Percentiles rank a stretch among this genome's conserved stretches.
phyloP scores from a whole-genome alignment of 1,284 basidiomycete genomes.

The Ganoderma lucidum region DNA sequence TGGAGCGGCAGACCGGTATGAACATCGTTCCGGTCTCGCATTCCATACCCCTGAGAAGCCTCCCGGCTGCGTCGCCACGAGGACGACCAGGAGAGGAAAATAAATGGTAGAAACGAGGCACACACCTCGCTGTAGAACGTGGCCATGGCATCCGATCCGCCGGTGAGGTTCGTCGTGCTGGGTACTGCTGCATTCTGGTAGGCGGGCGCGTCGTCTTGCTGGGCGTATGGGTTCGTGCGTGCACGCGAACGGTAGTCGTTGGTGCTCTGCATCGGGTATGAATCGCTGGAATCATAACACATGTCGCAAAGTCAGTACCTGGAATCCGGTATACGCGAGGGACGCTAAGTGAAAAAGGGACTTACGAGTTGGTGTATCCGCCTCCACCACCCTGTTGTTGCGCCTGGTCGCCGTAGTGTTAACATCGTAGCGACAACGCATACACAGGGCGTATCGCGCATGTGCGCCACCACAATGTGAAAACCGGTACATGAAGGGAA shows the following conservation, averaged over 20 bases:
- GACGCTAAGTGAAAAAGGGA: conserved; percentile 25
- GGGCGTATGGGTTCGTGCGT: conserved; percentile 64
- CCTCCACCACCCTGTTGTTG: conserved; percentile 61
- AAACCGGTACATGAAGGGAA: conserved; percentile 16
- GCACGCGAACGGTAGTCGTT: conserved; percentile 52
- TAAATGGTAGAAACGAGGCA: conserved; percentile 1
- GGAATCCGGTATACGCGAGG: not conserved
- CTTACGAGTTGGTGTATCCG: conserved; percentile 58
- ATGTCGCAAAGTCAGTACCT: conserved; percentile 11
- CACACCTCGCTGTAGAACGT: conserved; percentile 79
- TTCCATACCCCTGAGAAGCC: not conserved
- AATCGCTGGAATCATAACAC: conserved; percentile 51
- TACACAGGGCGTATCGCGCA: conserved; percentile 8
- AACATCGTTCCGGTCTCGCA: not conserved
- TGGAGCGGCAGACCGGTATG: not conserved
- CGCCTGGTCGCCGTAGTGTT: conserved; percentile 51
- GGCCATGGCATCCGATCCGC: conserved; percentile 74
- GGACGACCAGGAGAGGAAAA: conserved; percentile 2
- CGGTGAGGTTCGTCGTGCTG: conserved; percentile 58
- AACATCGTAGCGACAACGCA: conserved; percentile 1
- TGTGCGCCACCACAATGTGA: conserved; percentile 2
- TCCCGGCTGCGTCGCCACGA: not conserved
- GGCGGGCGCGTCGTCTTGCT: conserved; percentile 62
- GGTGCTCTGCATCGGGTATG: conserved; percentile 73
- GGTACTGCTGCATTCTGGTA: conserved; percentile 71